These are phyloP conservation scores for Noccaea caerulescens DNA, from an alignment of 345 rosid genomes.

Conservation along the genomic window DNA sequence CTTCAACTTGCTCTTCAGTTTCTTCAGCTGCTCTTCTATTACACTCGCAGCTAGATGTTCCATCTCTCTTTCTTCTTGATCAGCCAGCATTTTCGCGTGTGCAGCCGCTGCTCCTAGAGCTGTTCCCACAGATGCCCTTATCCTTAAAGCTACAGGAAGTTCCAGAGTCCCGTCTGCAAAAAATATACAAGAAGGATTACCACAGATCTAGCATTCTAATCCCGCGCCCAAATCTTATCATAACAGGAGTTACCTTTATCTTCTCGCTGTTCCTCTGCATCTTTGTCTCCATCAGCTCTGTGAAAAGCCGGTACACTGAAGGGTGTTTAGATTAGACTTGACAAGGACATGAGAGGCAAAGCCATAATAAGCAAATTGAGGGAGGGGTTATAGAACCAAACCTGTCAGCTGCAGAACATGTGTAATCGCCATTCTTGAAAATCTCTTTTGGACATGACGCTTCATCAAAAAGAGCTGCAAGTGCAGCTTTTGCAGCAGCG, in stretches of 20 bases:
- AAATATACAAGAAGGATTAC: constrained; percentile 4
- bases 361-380: background rate
- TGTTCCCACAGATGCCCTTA: constrained; percentile 76
- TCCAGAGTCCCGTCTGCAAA: constrained; percentile 50
- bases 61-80: constrained; percentile 80
- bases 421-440: constrained; percentile 50
- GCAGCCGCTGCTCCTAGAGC: constrained; percentile 87
- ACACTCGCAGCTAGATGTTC: constrained; percentile 63
- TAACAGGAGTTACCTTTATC: constrained; percentile 31
- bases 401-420: constrained; percentile 50
- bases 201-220: background rate
- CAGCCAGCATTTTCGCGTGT: constrained; percentile 81
- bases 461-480: constrained; percentile 75
- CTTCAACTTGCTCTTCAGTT: constrained; percentile 68
- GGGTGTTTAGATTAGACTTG: constrained; percentile 6
- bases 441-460: constrained; percentile 72
- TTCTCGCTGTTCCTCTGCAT: constrained; percentile 45
- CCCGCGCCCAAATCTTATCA: background rate
- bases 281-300: constrained; percentile 54
- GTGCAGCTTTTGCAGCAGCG: constrained; percentile 85
- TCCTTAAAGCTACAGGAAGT: constrained; percentile 63
- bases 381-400: constrained; percentile 29
- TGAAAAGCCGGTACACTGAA: constrained; percentile 30
- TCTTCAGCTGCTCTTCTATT: constrained; percentile 82
- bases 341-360: background rate